phyloP scores from a whole-genome alignment of 202 grass and related monocot species.

The Panicum virgatum region DNA sequence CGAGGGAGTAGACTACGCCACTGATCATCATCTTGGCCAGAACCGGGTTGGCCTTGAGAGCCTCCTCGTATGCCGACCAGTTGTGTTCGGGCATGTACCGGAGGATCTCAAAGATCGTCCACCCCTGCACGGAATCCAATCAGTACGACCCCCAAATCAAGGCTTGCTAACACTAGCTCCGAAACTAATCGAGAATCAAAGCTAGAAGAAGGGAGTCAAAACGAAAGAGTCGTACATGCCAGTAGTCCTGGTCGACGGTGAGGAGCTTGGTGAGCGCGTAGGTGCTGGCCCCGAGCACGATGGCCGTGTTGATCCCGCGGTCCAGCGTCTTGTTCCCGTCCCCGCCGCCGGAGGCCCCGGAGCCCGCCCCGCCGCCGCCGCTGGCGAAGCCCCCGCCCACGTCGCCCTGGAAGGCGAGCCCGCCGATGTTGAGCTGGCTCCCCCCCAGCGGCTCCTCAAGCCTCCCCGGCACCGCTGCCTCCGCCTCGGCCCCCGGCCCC shows the following conservation, averaged over 20 bases:
- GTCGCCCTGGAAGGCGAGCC: conserved; percentile 65
- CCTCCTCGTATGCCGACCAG: conserved; percentile 93
- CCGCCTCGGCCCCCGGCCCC: conserved; percentile 48
- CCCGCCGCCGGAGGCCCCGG: conserved; percentile 28
- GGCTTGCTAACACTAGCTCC: neutral
- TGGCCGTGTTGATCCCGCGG: conserved; percentile 74
- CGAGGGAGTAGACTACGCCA: conserved; percentile 90
- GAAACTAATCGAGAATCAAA: neutral
- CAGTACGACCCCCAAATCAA: neutral
- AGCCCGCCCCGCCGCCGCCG: conserved; percentile 26
- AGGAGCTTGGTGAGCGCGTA: conserved; percentile 94
- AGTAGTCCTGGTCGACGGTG: conserved; percentile 95
- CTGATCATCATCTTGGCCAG: conserved; percentile 99
- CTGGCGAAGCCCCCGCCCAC: conserved; percentile 34
- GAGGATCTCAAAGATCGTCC: conserved; percentile 91
- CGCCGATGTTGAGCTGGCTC: conserved; percentile 42
- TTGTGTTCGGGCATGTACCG: conserved; percentile 93
- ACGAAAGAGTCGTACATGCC: conserved; percentile 64
- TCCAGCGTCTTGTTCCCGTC: conserved; percentile 56
- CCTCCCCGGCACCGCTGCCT: conserved; percentile 34
- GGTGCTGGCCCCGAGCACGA: conserved; percentile 87
- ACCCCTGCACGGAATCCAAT: conserved; percentile 55
- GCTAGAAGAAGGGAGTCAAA: neutral
- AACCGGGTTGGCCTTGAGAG: conserved; percentile 87
- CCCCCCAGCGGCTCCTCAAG: conserved; percentile 44